Base-by-base conservation (phyloP, 345 rosid genomes). In the Citrus sp. region DNA sequence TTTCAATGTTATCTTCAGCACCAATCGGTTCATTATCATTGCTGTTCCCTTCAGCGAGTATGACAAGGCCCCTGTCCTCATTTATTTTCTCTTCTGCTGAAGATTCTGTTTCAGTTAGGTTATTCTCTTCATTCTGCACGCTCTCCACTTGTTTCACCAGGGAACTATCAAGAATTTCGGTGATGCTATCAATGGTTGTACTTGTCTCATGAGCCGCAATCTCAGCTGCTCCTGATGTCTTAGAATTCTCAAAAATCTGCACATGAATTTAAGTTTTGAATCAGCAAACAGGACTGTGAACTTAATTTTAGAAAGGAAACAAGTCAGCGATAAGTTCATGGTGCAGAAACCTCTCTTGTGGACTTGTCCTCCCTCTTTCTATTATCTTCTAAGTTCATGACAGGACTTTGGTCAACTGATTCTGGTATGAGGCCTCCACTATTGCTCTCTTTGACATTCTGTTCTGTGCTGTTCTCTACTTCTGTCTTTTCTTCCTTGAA, bases 291-390 rank as follows among this genome's bases (percentile, higher is more conserved):
- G 77, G 78, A 37, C 9, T 19, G 7, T 38, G 13, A 61, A 66
- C 32, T 34, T 54, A 74, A 38, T 40, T 42, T 70, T 10, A 13
- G 1, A 25, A 56, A 81, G 16, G 7, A 27, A 63, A 14, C 34
- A 67, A 54, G 49, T 10, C 8, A 65, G 35, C 60, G 1, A 19
- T 46, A 30, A 9, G 55, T 71, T 22, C 37, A 42, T n/a, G 21
- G 10, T 69, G 34, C n/a, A 16, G 67, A 78, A 30, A 82, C 85
- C 83, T 85, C 77, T 79, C 42, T 60, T 34, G 67, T 1, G 16
- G 77, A 77, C 35, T 35, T 34, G 22, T 74, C 77, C 35, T 67
- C 72, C 60, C 34, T 62, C 32, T 14, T 35, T 35, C 67, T 55
- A 40, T 84, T 72, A 70, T 59, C 65, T 56, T 72, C 22, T n/a